These are phyloP conservation scores for Coffea eugenioides DNA, from an alignment of 257 asterid species.

Conservation along the genomic window DNA sequence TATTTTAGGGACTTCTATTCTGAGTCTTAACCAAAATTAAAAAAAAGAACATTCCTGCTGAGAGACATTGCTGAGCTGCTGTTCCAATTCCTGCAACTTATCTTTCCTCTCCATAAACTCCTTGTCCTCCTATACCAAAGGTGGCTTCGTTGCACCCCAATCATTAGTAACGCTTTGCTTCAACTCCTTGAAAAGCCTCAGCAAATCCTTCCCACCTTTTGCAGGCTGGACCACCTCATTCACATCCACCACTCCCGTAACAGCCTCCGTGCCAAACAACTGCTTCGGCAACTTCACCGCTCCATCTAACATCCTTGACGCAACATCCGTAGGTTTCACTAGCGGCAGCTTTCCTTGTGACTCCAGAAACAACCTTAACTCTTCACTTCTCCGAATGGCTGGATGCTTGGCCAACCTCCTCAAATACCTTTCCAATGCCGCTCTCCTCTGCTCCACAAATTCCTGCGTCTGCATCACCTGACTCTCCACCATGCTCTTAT, in stretches of 20 bases:
- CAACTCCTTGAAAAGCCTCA: too few species aligned
- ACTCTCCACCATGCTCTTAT: conserved; percentile 89
- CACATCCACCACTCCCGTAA: too few species aligned
- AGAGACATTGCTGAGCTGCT: conserved; percentile 82
- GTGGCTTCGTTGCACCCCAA: too few species aligned
- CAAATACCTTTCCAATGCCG: conserved; percentile 16
- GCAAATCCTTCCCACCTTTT: too few species aligned
- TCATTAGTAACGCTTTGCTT: too few species aligned
- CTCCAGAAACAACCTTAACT: conserved; percentile 60
- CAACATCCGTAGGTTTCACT: conserved; percentile 52
- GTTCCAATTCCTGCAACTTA: conserved; percentile 71
- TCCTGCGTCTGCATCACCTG: conserved; percentile 91
- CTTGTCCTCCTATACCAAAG: too few species aligned
- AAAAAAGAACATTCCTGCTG: conserved; percentile 49
- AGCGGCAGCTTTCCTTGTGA: conserved; percentile 51
- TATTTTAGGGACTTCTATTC: too few species aligned
- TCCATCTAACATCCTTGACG: conserved; percentile 51
- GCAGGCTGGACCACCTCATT: too few species aligned
- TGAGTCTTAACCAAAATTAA: too few species aligned
- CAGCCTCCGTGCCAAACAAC: too few species aligned
- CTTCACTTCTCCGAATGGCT: conserved; percentile 67
- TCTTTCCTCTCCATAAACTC: conserved; percentile 53
- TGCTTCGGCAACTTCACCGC: too few species aligned
- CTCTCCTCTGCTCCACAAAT: conserved; percentile 85
- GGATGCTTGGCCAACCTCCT: conserved; percentile 68